A percentile compares a stretch with the other conserved stretches of the same genome.
Evolutionary conservation across 331 rosid species (phyloP).

Genomic region (Pyrus hybrid): DNA sequence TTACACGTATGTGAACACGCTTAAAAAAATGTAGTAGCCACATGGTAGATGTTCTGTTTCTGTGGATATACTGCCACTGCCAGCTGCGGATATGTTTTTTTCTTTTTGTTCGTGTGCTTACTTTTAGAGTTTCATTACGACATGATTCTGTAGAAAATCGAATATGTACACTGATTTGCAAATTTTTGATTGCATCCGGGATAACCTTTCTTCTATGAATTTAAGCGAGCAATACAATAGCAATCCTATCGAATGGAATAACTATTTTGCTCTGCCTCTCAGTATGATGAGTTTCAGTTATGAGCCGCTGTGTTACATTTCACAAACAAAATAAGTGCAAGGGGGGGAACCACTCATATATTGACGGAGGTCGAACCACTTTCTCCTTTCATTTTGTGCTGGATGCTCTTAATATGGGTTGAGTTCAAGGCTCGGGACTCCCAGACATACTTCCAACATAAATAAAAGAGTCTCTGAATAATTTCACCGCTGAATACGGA

Average conservation of each 20-base stretch:
- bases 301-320: too few relatives aligned
- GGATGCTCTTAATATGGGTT: too few relatives aligned
- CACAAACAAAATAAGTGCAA: too few relatives aligned
- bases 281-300: too few relatives aligned
- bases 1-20: slow-evolving; percentile 77
- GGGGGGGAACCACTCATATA: too few relatives aligned
- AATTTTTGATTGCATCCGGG: not conserved
- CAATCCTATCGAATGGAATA: not conserved
- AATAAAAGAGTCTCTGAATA: too few relatives aligned
- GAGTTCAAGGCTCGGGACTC: too few relatives aligned
- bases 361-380: too few relatives aligned
- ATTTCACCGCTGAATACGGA: too few relatives aligned
- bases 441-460: too few relatives aligned
- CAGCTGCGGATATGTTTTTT: not conserved
- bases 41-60: not conserved
- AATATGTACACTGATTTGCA: not conserved
- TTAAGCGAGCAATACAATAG: too few relatives aligned
- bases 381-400: too few relatives aligned
- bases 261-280: not conserved
- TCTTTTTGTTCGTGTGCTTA: not conserved
- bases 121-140: not conserved
- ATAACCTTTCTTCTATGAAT: not conserved
- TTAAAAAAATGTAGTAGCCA: slow-evolving; percentile 14
- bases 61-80: not conserved
- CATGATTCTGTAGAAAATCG: not conserved